phyloP scores from a whole-genome alignment of 1,139 yeast genomes.

The Pichia sp. region DNA sequence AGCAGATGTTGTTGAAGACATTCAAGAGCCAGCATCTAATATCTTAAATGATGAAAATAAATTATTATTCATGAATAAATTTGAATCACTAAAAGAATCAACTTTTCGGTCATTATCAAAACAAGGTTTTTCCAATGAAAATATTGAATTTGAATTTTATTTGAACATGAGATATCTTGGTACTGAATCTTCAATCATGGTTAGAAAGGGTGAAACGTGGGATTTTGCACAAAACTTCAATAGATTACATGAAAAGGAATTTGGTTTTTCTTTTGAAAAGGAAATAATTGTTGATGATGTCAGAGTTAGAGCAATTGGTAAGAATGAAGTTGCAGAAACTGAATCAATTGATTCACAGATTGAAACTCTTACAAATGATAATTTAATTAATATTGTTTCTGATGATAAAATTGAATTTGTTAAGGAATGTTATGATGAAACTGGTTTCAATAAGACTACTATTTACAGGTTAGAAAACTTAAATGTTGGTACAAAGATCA shows the following conservation, averaged over 20 bases:
- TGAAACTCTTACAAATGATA: constrained; percentile 8
- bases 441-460: constrained; percentile 17
- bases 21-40: constrained; percentile 50
- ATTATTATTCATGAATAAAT: constrained; percentile 29
- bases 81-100: constrained; percentile 31
- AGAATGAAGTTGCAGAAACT: constrained; percentile 26
- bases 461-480: constrained; percentile 31
- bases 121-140: constrained; percentile 41
- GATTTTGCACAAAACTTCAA: constrained; percentile 21
- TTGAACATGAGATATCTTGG: constrained; percentile 80
- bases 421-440: constrained; percentile 22
- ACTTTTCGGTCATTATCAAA: constrained; percentile 33
- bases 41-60: constrained; percentile 30
- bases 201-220: constrained; percentile 32
- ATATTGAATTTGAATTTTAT: constrained; percentile 45
- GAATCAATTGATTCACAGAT: constrained; percentile 25
- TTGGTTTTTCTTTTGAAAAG: constrained; percentile 61
- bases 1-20: constrained; percentile 56
- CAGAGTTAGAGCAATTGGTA: constrained; percentile 65
- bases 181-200: constrained; percentile 78
- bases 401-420: constrained; percentile 17
- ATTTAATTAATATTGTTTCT: constrained; percentile 12
- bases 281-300: constrained; percentile 74
- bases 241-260: constrained; percentile 53
- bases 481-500: constrained; percentile 44